A percentile compares a stretch with the other conserved stretches of the same genome.
phyloP scores from a whole-genome alignment of 345 rosid species.

The Acer saccharum region DNA sequence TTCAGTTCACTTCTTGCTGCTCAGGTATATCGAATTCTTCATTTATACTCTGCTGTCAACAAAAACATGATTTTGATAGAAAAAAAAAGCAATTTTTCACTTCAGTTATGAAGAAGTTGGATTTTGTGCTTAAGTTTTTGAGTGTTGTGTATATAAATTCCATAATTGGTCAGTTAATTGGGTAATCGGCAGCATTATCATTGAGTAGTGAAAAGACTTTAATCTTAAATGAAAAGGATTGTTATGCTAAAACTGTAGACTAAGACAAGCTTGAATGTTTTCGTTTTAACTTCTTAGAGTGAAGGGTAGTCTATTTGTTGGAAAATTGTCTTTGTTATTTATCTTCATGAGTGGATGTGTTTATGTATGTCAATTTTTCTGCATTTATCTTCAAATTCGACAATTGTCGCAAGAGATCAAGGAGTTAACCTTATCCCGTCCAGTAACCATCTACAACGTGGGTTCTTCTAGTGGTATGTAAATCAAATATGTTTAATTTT shows the following conservation, averaged over 20 bases:
- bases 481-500: neutral
- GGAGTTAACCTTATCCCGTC: conserved; percentile 64
- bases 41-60: neutral
- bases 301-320: neutral
- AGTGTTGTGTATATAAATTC: neutral
- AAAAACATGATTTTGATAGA: neutral
- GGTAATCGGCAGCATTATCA: neutral
- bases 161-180: neutral
- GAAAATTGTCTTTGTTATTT: neutral
- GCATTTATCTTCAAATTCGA: conserved; percentile 50
- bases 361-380: conserved; percentile 12
- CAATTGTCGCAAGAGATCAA: conserved; percentile 90
- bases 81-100: neutral
- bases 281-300: neutral
- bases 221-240: neutral
- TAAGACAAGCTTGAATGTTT: neutral
- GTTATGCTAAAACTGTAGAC: neutral
- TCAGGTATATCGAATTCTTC: conserved; percentile 54
- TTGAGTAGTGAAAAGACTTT: neutral
- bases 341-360: conserved; percentile 1
- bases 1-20: conserved; percentile 64
- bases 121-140: neutral
- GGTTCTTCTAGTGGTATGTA: conserved; percentile 55
- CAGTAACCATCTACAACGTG: conserved; percentile 76
- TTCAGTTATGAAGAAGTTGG: neutral